A percentile compares a stretch with the other conserved stretches of the same genome.
phyloP scores from a whole-genome alignment of 1,284 basidiomycete species.

The Ceratobasidium papillatum region DNA sequence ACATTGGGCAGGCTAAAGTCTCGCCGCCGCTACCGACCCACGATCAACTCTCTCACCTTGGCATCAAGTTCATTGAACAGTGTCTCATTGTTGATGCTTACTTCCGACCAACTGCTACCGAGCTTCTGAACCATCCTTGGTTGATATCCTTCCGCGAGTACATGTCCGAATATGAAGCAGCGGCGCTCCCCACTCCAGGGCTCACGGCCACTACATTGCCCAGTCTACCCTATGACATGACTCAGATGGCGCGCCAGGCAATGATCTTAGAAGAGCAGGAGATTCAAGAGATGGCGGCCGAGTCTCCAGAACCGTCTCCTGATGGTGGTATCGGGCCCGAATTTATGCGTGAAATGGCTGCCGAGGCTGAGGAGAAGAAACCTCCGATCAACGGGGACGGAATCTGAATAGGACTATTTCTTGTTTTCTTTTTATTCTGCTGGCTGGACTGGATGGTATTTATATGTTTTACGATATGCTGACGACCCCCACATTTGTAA shows the following conservation, averaged over 20 bases:
- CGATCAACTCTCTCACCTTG: constrained; percentile 85
- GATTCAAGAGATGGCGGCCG: constrained; percentile 46
- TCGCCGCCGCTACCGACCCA: constrained; percentile 95
- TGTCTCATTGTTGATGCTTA: constrained; percentile 91
- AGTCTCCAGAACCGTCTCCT: constrained; percentile 37
- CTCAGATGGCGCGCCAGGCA: constrained; percentile 65
- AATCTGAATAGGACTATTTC: not conserved
- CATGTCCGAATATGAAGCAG: constrained; percentile 67
- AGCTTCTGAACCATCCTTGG: constrained; percentile 92
- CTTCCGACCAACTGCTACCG: constrained; percentile 82
- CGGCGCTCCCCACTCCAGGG: constrained; percentile 27
- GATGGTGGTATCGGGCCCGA: constrained; percentile 16
- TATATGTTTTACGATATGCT: constrained; percentile 1
- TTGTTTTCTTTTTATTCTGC: not conserved
- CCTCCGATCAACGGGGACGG: not conserved
- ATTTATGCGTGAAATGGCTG: constrained; percentile 9
- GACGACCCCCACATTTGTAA: constrained; percentile 29
- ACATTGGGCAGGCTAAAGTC: constrained; percentile 96
- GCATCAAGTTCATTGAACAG: constrained; percentile 93
- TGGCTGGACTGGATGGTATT: not conserved
- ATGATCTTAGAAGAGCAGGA: constrained; percentile 68
- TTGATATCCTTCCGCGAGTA: constrained; percentile 81
- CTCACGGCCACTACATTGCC: constrained; percentile 34
- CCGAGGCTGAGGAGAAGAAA: constrained; percentile 14
- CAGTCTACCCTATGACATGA: constrained; percentile 59